These are phyloP conservation scores for Lichtheimia hyalospora DNA, from an alignment of 371 early-diverging fungal species.

Conservation along the genomic window DNA sequence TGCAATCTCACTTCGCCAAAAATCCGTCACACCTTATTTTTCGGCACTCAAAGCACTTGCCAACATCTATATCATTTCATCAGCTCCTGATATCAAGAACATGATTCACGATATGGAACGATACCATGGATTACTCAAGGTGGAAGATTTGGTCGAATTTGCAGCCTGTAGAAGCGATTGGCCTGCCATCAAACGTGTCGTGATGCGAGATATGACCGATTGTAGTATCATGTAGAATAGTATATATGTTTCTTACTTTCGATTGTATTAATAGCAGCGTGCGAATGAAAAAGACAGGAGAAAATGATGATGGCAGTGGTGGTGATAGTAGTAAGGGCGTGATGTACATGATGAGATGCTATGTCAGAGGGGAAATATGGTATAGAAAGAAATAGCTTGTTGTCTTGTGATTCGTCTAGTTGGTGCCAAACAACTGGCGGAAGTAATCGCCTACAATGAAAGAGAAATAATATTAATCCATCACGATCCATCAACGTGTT, in stretches of 20 bases:
- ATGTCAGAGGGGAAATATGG: not conserved
- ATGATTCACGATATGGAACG: constrained; percentile 84
- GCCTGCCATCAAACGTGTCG: constrained; percentile 77
- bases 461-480: not conserved
- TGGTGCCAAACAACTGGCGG: constrained; percentile 12
- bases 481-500: not conserved
- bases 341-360: not conserved
- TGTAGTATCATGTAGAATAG: constrained; percentile 59
- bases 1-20: constrained; percentile 60
- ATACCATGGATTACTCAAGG: constrained; percentile 81
- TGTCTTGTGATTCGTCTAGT: constrained; percentile 1
- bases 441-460: constrained; percentile 8
- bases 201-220: constrained; percentile 76
- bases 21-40: constrained; percentile 76
- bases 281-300: too few relatives aligned
- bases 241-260: not conserved
- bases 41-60: constrained; percentile 89
- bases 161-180: constrained; percentile 88
- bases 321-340: too few relatives aligned
- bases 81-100: constrained; percentile 76
- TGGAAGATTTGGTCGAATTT: constrained; percentile 93
- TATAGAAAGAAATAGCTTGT: not conserved
- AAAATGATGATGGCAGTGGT: too few relatives aligned
- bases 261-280: too few relatives aligned
- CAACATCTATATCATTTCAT: constrained; percentile 87